phyloP scores from a whole-genome alignment of 768 basidiomycete species.

The Coprinopsis sp. region DNA sequence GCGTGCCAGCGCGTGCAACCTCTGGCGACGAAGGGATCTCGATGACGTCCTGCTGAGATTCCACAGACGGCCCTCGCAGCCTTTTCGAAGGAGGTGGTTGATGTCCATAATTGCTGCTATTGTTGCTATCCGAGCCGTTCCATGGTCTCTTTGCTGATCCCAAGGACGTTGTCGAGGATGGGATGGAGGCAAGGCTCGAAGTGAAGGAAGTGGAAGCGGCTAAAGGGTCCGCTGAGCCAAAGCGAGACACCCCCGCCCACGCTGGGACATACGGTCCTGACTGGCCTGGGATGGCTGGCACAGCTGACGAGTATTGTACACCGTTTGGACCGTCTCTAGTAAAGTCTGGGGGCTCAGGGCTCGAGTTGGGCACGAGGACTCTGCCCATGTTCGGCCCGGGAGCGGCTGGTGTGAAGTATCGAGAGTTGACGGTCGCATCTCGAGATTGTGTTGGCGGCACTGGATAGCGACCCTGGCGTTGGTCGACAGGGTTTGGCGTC shows the following conservation, averaged over 20 bases:
- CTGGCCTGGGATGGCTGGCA: conserved; percentile 15
- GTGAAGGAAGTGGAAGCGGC: conserved; percentile 57
- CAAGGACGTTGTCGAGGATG: no score
- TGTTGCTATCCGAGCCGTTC: background rate
- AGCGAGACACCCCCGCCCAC: conserved; percentile 31
- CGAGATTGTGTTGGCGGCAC: conserved; percentile 64
- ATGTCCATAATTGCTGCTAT: conserved; percentile 41
- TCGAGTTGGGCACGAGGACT: conserved; percentile 75
- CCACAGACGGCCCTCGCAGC: conserved; percentile 41
- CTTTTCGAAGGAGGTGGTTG: conserved; percentile 65
- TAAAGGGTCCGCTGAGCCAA: conserved; percentile 46
- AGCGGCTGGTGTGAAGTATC: conserved; percentile 46
- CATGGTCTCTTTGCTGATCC: no score
- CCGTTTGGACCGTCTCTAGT: background rate
- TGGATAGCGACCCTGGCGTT: conserved; percentile 22
- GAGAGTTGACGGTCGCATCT: conserved; percentile 66
- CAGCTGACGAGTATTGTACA: background rate
- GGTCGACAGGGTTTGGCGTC: conserved; percentile 18
- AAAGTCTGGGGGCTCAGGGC: conserved; percentile 33
- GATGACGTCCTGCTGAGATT: conserved; percentile 33
- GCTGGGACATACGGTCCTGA: conserved; percentile 31
- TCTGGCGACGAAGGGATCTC: conserved; percentile 58
- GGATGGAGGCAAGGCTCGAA: no score
- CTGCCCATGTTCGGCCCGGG: conserved; percentile 47
- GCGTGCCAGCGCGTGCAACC: conserved; percentile 47